Conservation (phyloP, 257 asterid species). For the Misopates orontium region DNA sequence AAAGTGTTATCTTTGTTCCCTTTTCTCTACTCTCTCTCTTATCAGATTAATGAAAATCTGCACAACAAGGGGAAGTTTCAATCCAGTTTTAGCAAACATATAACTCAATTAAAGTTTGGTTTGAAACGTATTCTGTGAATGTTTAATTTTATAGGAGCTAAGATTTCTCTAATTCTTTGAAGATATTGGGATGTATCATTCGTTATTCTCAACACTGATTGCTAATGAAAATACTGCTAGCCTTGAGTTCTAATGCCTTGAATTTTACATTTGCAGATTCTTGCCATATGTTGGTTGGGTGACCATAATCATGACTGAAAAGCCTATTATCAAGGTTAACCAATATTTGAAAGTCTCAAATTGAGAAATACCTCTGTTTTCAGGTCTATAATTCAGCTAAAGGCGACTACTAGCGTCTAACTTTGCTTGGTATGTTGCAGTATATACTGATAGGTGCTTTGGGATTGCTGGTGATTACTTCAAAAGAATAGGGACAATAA, state of each 20-base stretch:
- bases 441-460: constrained; percentile 80
- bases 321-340: constrained; percentile 89
- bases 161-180: too few relatives aligned
- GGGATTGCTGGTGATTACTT: constrained; percentile 87
- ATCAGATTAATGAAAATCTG: too few relatives aligned
- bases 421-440: constrained; percentile 47
- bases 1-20: too few relatives aligned
- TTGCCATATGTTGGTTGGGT: constrained; percentile 99
- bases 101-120: too few relatives aligned
- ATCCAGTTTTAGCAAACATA: too few relatives aligned
- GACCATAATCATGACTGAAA: constrained; percentile 94
- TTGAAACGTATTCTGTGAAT: too few relatives aligned
- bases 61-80: too few relatives aligned
- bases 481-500: constrained; percentile 69
- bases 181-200: too few relatives aligned
- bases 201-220: neutral
- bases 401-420: neutral
- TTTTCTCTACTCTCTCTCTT: too few relatives aligned
- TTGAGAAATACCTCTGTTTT: neutral
- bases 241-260: constrained; percentile 22
- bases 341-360: neutral
- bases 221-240: constrained; percentile 4
- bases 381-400: neutral
- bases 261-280: constrained; percentile 50
- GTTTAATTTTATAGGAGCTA: too few relatives aligned